Base-by-base conservation (phyloP, 257 asterid species). In the Cynanchum wilfordii region DNA sequence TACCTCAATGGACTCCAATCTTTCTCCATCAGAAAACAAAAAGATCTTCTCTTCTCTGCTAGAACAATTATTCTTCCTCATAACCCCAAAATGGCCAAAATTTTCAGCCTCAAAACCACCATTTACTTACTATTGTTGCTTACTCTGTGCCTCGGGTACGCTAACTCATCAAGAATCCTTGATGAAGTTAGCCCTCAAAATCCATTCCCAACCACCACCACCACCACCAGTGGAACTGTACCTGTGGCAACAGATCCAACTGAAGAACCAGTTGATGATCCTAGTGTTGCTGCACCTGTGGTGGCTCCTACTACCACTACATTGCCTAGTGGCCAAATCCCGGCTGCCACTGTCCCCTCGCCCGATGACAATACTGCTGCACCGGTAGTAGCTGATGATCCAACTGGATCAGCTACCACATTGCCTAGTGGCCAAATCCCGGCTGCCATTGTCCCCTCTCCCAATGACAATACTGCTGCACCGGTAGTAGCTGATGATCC, bases 371-470 rank as follows among this genome's bases (percentile, higher is more conserved):
- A 57, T 20, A 49, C 60, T 38, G 55, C 60, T 38, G 72, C 75
- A 44, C 74, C 84, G 1, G 4, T 66, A 30, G 44, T 4, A 3
- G 75, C 73, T 7, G 75, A 29, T 55, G 73, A 75, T 49, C 1
- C 70, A 3, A 74, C 33, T 2, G 33, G 33, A 30, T 30, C 33
- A 30, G 33, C 82, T 69, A 30, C 33, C 33, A 25, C 69, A 17
- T 69, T 59, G 76, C 89, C 38, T 68, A 75, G 84, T 57, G 87
- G 86, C 59, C 82, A 85, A 42, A 55, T 81, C 19, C 88, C 92
- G 6, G 87, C 78, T 73, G 62, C 71, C 22, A 52, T 68, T 17
- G 44, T 44, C 56, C 20, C 74, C 29, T 0, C 79, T 11, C 67
- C 83, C 0, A 44, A 27, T 52, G 57, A 69, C 3, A 47, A 51